Evolutionary conservation across 2,329 filamentous ascomycete species (phyloP).

Genomic region (Truncatella angustata): DNA sequence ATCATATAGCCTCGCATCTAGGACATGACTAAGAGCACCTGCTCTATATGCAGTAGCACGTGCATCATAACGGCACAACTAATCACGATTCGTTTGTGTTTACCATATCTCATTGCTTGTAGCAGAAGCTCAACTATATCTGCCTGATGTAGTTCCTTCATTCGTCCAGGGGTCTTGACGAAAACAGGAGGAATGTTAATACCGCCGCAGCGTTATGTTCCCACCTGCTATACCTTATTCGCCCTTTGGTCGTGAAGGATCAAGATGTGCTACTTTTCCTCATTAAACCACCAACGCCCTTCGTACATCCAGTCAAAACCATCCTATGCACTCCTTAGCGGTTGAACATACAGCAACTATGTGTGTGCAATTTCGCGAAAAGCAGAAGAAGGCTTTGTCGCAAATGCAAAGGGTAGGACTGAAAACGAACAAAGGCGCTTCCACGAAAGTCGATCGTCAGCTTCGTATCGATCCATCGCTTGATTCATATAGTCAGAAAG

Average conservation of each 20-base stretch:
- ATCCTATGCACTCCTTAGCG: neutral
- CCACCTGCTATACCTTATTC: neutral
- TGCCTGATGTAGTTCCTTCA: neutral
- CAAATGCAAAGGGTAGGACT: neutral
- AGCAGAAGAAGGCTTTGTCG: neutral
- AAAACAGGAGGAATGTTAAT: neutral
- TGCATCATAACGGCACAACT: too few relatives aligned
- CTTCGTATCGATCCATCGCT: neutral
- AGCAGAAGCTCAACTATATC: neutral
- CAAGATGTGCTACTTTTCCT: neutral
- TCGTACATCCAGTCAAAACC: neutral
- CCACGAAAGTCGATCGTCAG: neutral
- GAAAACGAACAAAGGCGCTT: neutral
- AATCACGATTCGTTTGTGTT: neutral
- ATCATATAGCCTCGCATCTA: too few relatives aligned
- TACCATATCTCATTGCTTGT: neutral
- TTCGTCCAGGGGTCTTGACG: neutral
- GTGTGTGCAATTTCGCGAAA: neutral
- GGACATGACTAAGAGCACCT: too few relatives aligned
- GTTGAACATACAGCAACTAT: neutral
- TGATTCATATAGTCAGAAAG: conserved; percentile 2
- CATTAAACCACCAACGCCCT: neutral
- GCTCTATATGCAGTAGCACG: too few relatives aligned
- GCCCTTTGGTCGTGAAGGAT: neutral
- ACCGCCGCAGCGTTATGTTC: neutral